phyloP scores from a whole-genome alignment of 805 yeast species.

The Candida qinlingensis region DNA sequence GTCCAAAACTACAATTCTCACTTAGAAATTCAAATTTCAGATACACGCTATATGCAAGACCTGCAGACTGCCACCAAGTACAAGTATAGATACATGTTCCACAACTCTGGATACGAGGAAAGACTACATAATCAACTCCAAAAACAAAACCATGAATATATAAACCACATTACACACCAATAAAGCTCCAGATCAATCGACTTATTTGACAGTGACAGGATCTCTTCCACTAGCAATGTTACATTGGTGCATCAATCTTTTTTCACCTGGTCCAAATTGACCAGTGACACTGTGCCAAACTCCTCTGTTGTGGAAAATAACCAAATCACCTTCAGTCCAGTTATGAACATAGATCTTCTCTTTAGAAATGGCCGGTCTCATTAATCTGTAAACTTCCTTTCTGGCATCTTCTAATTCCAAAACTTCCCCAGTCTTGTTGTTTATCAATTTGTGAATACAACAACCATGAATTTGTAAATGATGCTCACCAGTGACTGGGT shows the following conservation, averaged over 20 bases:
- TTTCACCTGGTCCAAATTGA: slow-evolving; percentile 72
- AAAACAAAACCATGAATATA: too few species aligned
- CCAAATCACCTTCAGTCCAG: slow-evolving; percentile 82
- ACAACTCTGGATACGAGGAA: too few species aligned
- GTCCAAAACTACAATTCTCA: too few species aligned
- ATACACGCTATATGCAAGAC: too few species aligned
- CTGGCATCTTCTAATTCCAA: slow-evolving; percentile 72
- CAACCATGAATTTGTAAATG: slow-evolving; percentile 88
- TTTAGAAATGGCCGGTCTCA: slow-evolving; percentile 85
- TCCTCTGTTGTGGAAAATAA: slow-evolving; percentile 82
- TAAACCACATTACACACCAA: too few species aligned
- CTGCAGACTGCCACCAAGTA: too few species aligned
- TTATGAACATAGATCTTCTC: slow-evolving; percentile 70
- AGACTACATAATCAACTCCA: too few species aligned
- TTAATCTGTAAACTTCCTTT: slow-evolving; percentile 59
- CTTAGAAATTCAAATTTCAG: too few species aligned
- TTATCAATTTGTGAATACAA: slow-evolving; percentile 62
- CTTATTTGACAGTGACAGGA: slow-evolving; percentile 36
- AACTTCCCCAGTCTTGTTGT: slow-evolving; percentile 50
- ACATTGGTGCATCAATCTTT: slow-evolving; percentile 89
- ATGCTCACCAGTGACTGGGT: slow-evolving; percentile 77
- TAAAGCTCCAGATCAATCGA: too few species aligned
- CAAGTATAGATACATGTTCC: too few species aligned
- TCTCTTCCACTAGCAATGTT: slow-evolving; percentile 80
- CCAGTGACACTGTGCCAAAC: slow-evolving; percentile 93